Base-by-base conservation (phyloP, 2,329 filamentous ascomycete species). In the Graphium sp. region DNA sequence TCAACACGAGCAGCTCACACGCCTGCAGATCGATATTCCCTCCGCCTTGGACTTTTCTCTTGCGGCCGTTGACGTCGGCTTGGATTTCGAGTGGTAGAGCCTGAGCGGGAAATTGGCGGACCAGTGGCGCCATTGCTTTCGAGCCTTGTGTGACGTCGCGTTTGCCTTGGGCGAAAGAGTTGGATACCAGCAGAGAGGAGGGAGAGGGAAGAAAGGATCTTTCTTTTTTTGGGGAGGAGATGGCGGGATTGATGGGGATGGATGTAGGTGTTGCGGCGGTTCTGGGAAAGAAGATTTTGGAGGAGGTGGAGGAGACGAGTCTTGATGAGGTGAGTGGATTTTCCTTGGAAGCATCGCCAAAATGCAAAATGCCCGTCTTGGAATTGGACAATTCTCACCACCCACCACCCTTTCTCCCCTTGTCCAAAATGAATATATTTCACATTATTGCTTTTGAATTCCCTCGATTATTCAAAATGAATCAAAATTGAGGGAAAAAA, bases 1-100 rank as follows among this genome's bases (percentile, higher is more conserved):
- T 40, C 55, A 75, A 59, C 40, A 58, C 54, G 32, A 70, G 44
- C 32, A 74, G 53, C 42, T 66, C 58, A 47, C 71, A 75, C 24
- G 53, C 52, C 12, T 53, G 49, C 26, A 75, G 50, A 31, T 74
- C 58, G 35, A 73, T 51, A 26, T 53, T 36, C 38, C 39, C 11
- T 13, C 48, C 45, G 35, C 34, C 42, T 18, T 47, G 50, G 19
- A 55, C 50, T 45, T 73, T 73, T 35, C 66, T 63, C 31, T 60
- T 61, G 29, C 58, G 60, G 6, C 62, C 63, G 21, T 56, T 51
- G 11, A 45, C 43, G 29, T 60, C 55, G 18, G 52, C 36, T 39
- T 73, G 69, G 26, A 66, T 47, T 26, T 55, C 55, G 21, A 51
- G 38, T 7, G 59, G 54, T 16, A 75, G 56, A 32, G 66, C 50